Base-by-base conservation (phyloP, 2,329 filamentous ascomycete species). In the Epichloe elymi region DNA sequence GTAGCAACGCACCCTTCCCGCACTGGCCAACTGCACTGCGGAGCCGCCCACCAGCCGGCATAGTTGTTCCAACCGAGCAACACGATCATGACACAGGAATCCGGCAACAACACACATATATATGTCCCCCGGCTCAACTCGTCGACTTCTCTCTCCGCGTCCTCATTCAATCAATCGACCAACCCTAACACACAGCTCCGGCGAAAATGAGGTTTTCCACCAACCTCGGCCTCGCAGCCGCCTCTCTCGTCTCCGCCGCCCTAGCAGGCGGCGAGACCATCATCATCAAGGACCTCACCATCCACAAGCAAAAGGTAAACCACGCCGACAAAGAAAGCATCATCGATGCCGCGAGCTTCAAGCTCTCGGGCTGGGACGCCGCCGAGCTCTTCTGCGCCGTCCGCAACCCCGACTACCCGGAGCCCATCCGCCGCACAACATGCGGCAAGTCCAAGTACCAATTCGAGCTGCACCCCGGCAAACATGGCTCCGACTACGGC, bases 391-490 rank as follows among this genome's bases (percentile, higher is more conserved):
- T 4, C 30, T 62, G 60, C 55, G 2, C 23, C 3, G 53, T 23
- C 19, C 23, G 20, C 37, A 49, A 54, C 46, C 57, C 55, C 3
- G 52, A 1, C 12, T 51, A 61, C 35, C 62, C 60, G 30, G 19
- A 33, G 15, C 53, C 53, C 33, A 57, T 55, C 48, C 47, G 55
- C 23, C 52, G 58, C 42, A 48, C 58, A 44, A 55, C 55, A 46
- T 65, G 62, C 58, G 59, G 57, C 23, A 0, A 26, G 10, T 55
- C 54, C 55, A 57, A 58, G 53, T 65, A 65, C 58, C 51, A 60
- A 43, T 65, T 65, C 60, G 46, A 46, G 17, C 48, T 65, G 30
- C 40, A 51, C 23, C 35, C 49, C 3, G 59, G 58, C 26, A 30
- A 17, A 14, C 19, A 51, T 0, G 44, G 50, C 40, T 5, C 6